These are phyloP conservation scores for Ophiostoma novo-ulmi DNA, from an alignment of 2,329 filamentous ascomycete genomes.

Conservation along the genomic window DNA sequence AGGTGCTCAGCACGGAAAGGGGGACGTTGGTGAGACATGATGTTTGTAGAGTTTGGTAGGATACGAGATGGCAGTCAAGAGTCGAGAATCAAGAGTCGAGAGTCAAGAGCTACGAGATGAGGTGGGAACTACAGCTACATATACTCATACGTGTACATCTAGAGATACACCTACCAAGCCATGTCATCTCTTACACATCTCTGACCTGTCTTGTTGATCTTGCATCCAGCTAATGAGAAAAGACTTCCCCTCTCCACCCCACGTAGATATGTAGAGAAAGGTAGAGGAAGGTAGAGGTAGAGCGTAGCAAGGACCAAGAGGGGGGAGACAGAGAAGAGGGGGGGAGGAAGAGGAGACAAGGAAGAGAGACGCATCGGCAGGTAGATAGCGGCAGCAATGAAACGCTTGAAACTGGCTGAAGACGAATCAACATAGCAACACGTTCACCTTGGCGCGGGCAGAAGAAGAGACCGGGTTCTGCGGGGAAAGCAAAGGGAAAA, in stretches of 20 bases:
- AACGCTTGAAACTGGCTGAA: slow-evolving; percentile 4
- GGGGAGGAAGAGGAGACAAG: background rate
- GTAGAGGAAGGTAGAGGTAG: background rate
- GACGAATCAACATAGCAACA: background rate
- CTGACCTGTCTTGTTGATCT: background rate
- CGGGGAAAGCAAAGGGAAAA: background rate
- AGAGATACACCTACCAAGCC: background rate
- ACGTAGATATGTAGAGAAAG: background rate
- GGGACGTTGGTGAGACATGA: slow-evolving; percentile 32
- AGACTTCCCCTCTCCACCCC: background rate
- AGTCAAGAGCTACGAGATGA: background rate
- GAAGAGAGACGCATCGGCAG: background rate
- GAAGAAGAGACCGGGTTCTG: background rate
- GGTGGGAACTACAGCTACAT: background rate
- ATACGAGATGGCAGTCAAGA: background rate
- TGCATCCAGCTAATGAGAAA: background rate
- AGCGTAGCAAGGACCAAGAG: background rate
- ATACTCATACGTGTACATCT: background rate
- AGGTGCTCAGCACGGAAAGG: slow-evolving; percentile 74
- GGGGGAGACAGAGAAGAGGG: background rate
- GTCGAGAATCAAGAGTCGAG: background rate
- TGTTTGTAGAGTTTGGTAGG: background rate
- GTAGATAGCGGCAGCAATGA: background rate
- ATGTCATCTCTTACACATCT: slow-evolving; percentile 13
- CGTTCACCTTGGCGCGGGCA: background rate